Conservation (phyloP, 495 filamentous ascomycete genomes). For the Glarea lozoyensis region DNA sequence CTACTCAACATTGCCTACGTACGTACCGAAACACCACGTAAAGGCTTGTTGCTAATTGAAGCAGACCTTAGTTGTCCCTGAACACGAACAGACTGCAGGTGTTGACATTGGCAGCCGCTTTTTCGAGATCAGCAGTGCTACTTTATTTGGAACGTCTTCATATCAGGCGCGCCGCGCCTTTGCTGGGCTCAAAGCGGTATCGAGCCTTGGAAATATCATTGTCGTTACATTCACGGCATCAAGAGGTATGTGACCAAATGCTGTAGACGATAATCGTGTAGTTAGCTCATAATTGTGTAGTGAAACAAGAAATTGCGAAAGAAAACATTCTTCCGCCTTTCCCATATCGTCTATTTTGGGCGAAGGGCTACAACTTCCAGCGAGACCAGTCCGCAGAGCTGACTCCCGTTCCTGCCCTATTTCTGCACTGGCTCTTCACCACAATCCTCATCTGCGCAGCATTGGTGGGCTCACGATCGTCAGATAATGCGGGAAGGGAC, state of each 20-base stretch:
- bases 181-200: conserved; percentile 22
- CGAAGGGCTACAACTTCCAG: conserved; percentile 16
- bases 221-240: conserved; percentile 5
- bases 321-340: conserved; percentile 28
- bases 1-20: conserved; percentile 37
- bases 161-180: conserved; percentile 5
- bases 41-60: too few species aligned
- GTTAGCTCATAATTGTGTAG: too few species aligned
- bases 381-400: conserved; percentile 18
- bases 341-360: conserved; percentile 36
- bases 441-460: too few species aligned
- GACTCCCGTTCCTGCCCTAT: conserved; percentile 25
- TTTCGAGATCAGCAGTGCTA: too few species aligned
- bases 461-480: conserved; percentile 1
- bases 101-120: too few species aligned
- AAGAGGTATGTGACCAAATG: too few species aligned
- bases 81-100: conserved; percentile 11
- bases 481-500: conserved; percentile 16
- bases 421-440: conserved; percentile 30
- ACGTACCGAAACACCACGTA: too few species aligned
- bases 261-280: too few species aligned
- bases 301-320: conserved; percentile 30
- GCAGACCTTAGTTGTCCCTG: conserved; percentile 22
- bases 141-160: too few species aligned
- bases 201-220: conserved; percentile 22